Evolutionary conservation across 192 early-diverging fungal genomes (phyloP), one percentile per base, ranked within the genome.

Genomic region (Rhizophlyctis rosea): DNA sequence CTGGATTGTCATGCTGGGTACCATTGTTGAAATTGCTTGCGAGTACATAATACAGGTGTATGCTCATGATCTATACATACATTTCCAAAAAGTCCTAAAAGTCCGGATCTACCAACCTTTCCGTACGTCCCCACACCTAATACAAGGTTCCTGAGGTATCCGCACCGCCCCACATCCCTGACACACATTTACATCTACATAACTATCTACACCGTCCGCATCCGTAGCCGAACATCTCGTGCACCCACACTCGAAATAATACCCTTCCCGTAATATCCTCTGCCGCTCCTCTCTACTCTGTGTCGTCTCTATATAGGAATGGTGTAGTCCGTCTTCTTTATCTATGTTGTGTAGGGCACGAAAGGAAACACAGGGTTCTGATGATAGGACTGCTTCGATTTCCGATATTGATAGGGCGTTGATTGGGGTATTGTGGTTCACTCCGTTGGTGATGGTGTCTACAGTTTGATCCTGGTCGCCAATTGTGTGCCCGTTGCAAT

Each of bases 231-330:
- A 27, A 23, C 68, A 69, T 9, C 62, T 14, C 21, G 54, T 61
- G 50, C 68, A 69, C 39, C 7, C 21, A 29, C 68, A 69, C 47
- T 65, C 61, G 62, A 69, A 69, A 29, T 55, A 51, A 44, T 69
- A 69, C 3, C 18, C 52, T 4, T 63, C 61, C 39, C 55, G 49
- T 52, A 69, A 29, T n/a, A 14, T 54, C 49, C 49, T 24, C 52
- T 39, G 1, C 51, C 68, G 29, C 5, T 7, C 36, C 14, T 47
- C 57, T 24, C 61, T 30, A 16, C 52, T 33, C n/a, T 48, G 14
- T 27, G 34, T 30, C 3, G 5, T 16, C 28, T 63, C 62, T 3
- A 69, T 54, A 33, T 69, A 69, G 23, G 63, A 69, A 28, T 57
- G 68, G 23, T 51, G 54, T 56, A 69, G 24, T 11, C 14, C 18